These are phyloP conservation scores for Trypanosoma congolense DNA, from an alignment of 208 protist species.

Conservation along the genomic window DNA sequence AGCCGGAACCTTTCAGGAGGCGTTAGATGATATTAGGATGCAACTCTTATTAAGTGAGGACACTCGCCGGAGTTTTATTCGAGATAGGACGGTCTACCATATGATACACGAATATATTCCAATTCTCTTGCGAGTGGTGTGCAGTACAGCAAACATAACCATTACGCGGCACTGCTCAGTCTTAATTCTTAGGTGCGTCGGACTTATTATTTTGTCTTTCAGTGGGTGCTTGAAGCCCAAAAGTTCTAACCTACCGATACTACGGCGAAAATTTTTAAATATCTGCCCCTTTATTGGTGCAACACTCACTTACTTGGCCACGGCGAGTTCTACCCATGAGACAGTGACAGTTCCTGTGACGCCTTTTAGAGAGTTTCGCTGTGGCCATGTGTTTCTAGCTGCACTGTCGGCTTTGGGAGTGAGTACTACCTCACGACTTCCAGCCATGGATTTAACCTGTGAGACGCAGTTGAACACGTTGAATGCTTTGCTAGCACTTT, in stretches of 20 bases:
- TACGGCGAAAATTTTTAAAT: slow-evolving; percentile 2
- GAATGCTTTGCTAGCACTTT: slow-evolving; percentile 18
- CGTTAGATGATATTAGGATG: slow-evolving; percentile 4
- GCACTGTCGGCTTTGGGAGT: slow-evolving; percentile 7
- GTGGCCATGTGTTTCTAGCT: not conserved
- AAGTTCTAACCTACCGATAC: not conserved
- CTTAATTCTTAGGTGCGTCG: slow-evolving; percentile 57
- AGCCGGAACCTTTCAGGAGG: not conserved
- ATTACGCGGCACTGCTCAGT: slow-evolving; percentile 64
- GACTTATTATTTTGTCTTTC: slow-evolving; percentile 34
- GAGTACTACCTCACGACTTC: slow-evolving; percentile 4
- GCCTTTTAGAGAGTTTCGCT: slow-evolving; percentile 22
- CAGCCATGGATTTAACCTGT: slow-evolving; percentile 19
- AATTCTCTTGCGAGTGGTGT: slow-evolving; percentile 37
- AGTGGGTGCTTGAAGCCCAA: not conserved
- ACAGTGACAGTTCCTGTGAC: not conserved
- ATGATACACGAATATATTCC: slow-evolving; percentile 46
- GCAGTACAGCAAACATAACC: slow-evolving; percentile 61
- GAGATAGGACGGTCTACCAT: slow-evolving; percentile 16
- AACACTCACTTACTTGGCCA: slow-evolving; percentile 12
- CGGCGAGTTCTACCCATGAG: not conserved
- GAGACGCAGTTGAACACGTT: slow-evolving; percentile 25
- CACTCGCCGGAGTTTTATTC: slow-evolving; percentile 15
- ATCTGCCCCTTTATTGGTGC: slow-evolving; percentile 10
- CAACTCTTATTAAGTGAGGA: slow-evolving; percentile 6